These are phyloP conservation scores for Starmera dryadoides DNA, from an alignment of 805 yeast species.

Conservation along the genomic window DNA sequence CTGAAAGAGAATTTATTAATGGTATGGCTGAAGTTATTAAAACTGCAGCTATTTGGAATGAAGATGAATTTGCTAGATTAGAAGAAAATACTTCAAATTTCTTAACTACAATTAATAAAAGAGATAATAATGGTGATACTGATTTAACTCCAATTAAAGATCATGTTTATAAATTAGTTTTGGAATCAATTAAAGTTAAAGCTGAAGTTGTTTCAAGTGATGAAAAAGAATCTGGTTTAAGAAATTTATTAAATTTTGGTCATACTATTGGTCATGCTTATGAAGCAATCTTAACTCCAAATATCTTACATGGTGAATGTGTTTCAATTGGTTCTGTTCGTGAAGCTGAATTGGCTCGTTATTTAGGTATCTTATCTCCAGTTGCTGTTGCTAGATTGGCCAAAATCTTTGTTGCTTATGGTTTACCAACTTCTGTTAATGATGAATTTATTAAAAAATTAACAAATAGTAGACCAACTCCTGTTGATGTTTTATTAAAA, in stretches of 20 bases:
- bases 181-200: constrained; percentile 83
- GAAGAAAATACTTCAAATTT: constrained; percentile 70
- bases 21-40: constrained; percentile 98
- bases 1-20: constrained; percentile 89
- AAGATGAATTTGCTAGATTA: constrained; percentile 74
- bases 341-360: constrained; percentile 94
- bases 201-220: constrained; percentile 91
- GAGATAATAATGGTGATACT: constrained; percentile 41
- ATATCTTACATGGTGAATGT: constrained; percentile 96
- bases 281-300: constrained; percentile 95
- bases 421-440: constrained; percentile 71
- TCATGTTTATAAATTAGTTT: constrained; percentile 70
- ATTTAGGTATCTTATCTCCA: constrained; percentile 80
- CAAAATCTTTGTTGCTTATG: constrained; percentile 78
- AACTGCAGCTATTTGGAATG: constrained; percentile 98
- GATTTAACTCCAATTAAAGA: constrained; percentile 65
- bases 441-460: constrained; percentile 68
- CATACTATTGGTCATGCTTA: constrained; percentile 98
- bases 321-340: constrained; percentile 94
- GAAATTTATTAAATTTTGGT: constrained; percentile 91
- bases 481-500: constrained; percentile 64
- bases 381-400: constrained; percentile 89
- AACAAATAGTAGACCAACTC: constrained; percentile 62
- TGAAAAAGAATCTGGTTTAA: constrained; percentile 90
- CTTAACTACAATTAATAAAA: constrained; percentile 52